Base-by-base conservation (phyloP, 2,329 filamentous ascomycete species). In the Chaetomiaceae sp. region DNA sequence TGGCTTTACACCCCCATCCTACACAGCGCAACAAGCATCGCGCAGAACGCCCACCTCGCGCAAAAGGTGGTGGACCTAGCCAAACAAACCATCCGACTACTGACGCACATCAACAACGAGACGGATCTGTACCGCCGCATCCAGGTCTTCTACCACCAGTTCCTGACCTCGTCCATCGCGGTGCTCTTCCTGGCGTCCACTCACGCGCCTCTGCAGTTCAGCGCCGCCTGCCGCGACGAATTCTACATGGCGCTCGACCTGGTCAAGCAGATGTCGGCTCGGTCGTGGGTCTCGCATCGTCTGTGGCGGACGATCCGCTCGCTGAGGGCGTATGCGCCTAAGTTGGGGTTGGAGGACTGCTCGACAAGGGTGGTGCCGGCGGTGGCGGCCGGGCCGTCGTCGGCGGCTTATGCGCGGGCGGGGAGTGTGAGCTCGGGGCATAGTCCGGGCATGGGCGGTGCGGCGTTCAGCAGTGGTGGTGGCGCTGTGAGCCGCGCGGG, bases 1-100 rank as follows among this genome's bases (percentile, higher is more conserved):
- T 84, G 90, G 67, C 88, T 96, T 25, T 91, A 95, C 68, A 88
- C 90, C 0, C 91, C 91, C 0, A 85, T 96, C 3, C 74, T 97
- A 8, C 89, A 96, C 68, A 92, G 87, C 17, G 84, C 89, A 3
- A 87, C 83, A 12, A 91, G 85, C 63, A 96, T 96, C 63, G 82
- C 87, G 71, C 81, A 86, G 53, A 87, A 95, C 65, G 78, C 85
- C 47, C 71, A 75, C 4, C 84, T 89, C 58, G 91, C 91, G 3
- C 83, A 89, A 63, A 87, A 80, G 0, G 87, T 83, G 0, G 85
- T 91, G 27, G 83, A 87, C 55, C 76, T 91, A 1, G 86, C 88
- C 14, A 88, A 88, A 64, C 87, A 91, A 61, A 90, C 87, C 1
- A 87, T 91, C 55, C 80, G 81, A 6, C 86, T 87, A 54, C 75